Evolutionary conservation across 345 rosid species (phyloP), one percentile per base, ranked within the genome.

Genomic region (Eutrema yunnanense): DNA sequence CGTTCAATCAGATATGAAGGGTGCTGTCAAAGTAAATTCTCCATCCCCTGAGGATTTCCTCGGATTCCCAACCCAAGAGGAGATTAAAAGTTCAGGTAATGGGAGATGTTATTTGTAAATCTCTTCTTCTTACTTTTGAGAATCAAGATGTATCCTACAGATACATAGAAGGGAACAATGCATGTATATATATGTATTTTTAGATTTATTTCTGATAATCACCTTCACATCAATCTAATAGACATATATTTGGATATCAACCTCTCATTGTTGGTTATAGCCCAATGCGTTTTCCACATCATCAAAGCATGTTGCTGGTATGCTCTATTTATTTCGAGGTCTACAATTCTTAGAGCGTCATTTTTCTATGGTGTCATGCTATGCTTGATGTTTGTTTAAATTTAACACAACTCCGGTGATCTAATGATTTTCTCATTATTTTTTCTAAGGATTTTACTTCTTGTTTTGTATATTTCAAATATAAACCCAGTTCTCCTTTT

Each of bases 11-110:
- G 65, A 67, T 73, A 67, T 38, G 66, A 81, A 84, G 69, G 72
- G 60, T 67, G 75, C 82, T 71, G 80, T 69, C 41, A 72, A 73
- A 14, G 81, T 65, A 67, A 84, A 73, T 70, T 73, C 86, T 72
- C 75, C 83, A 33, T 81, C 82, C 26, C 65, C 77, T 34, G 90
- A 90, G 76, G 98, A 80, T 65, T 86, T 88, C 74, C 83, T 86
- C 5, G 96, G 91, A 82, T 86, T 90, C 83, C 78, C 87, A 78
- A 86, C 85, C 78, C 82, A 87, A 50, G 84, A 73, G 67, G 85
- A 82, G 60, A 66, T 81, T 70, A 83, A 82, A 69, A 85, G 77
- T 44, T 80, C 92, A 75, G 96, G 98, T 90, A 78, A 22, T 14
- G 50, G 14, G 72, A 56, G 55, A 14, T 69, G 61, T 4, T 40